A percentile compares a stretch with the other conserved stretches of the same genome.
These are phyloP conservation scores for Echinosphaeria canescens DNA, from an alignment of 2,329 filamentous ascomycete species.

Conservation along the genomic window DNA sequence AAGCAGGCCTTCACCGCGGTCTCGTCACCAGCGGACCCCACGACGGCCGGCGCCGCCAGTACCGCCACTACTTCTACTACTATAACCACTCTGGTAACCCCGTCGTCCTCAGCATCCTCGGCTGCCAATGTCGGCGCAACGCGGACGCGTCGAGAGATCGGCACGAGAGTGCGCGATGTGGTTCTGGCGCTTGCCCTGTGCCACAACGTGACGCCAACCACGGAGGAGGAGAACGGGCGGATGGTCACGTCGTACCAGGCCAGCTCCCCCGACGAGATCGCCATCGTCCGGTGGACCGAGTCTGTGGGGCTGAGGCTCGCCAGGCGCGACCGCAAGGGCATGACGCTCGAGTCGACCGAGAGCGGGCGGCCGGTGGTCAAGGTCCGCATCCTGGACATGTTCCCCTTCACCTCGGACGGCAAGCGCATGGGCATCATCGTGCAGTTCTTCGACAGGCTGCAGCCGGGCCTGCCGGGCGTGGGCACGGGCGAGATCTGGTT, in stretches of 20 bases:
- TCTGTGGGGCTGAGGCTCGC: slow-evolving; percentile 69
- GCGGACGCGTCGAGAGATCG: slow-evolving; percentile 79
- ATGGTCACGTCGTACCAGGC: slow-evolving; percentile 78
- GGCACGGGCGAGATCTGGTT: slow-evolving; percentile 79
- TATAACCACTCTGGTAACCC: slow-evolving; percentile 64
- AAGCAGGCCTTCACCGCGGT: slow-evolving; percentile 54
- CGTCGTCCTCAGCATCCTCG: slow-evolving; percentile 48
- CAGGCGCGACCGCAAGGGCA: slow-evolving; percentile 70
- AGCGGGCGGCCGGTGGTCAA: slow-evolving; percentile 57
- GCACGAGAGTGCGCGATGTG: slow-evolving; percentile 78
- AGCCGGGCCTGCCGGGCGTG: slow-evolving; percentile 21
- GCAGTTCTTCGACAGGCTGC: slow-evolving; percentile 46
- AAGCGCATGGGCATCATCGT: slow-evolving; percentile 98
- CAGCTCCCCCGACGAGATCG: slow-evolving; percentile 93
- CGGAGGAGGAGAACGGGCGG: slow-evolving; percentile 61
- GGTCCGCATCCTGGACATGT: slow-evolving; percentile 79
- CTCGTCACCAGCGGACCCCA: slow-evolving; percentile 13
- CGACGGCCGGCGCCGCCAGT: too few species aligned
- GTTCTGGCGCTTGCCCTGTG: slow-evolving; percentile 83
- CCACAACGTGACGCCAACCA: slow-evolving; percentile 90
- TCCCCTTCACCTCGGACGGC: slow-evolving; percentile 93
- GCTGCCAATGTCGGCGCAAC: slow-evolving; percentile 42
- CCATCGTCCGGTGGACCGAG: slow-evolving; percentile 92
- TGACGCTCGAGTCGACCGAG: slow-evolving; percentile 59
- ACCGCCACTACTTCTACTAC: too few species aligned